Evolutionary conservation across 169 alveolate genomes (phyloP), one percentile per base, ranked within the genome.

Genomic region (Plasmodium inui): DNA sequence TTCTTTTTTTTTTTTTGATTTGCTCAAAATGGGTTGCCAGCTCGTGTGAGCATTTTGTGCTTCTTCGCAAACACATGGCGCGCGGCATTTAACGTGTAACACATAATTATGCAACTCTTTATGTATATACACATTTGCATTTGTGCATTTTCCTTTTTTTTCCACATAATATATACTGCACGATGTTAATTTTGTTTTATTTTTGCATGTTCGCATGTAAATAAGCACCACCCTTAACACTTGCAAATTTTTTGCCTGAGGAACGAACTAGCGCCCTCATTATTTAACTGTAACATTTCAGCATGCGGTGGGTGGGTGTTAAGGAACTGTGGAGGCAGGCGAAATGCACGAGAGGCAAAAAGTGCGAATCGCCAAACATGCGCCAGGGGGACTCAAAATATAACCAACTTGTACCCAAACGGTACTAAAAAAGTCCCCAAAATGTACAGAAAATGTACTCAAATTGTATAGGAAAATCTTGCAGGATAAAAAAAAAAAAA

Each of bases 11-110:
- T 46, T 61, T 67, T 67, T 67, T 22, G 76, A 67, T 67, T 67
- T 67, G 76, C 37, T 67, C 76, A 28, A 67, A 67, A 26, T 67
- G 37, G 76, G 76, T 67, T 67, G 76, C 76, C 76, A 22, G n/a
- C 14, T 67, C 30, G 37, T 67, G 76, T 67, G n/a, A 9, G 37
- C 76, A 67, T 67, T 19, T 67, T 67, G n/a, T 14, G 61, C 26
- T 50, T 50, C 39, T 28, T 67, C 76, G 41, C 37, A 67, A 67
- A 67, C 37, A 10, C 37, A 67, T 26, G 39, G 76, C 14, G 76
- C 30, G 39, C 17, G 37, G 32, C 32, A 67, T 67, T 67, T 22
- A 67, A 22, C n/a, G 34, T 67, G 76, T 28, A 12, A 26, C 76
- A 28, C 10, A 57, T 26, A 67, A 67, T 17, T 67, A 67, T 67